Conservation (phyloP, 345 rosid species). For the Eutrema heterophyllum region DNA sequence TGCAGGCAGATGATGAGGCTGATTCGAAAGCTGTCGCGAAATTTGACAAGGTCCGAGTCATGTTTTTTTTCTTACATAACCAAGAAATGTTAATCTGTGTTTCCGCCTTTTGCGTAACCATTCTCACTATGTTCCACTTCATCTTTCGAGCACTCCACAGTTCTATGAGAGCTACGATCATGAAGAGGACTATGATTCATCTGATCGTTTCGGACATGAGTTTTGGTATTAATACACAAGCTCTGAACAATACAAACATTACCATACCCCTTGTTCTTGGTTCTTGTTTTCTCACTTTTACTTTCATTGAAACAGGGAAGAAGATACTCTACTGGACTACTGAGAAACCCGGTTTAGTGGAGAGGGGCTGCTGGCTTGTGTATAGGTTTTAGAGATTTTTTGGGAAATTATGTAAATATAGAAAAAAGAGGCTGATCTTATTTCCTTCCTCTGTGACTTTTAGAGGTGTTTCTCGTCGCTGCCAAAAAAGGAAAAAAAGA, state of each 20-base stretch:
- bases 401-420: conserved; percentile 10
- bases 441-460: background rate
- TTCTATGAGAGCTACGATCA: conserved; percentile 10
- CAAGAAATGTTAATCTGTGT: background rate
- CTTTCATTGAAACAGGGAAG: conserved; percentile 21
- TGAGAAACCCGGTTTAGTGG: background rate
- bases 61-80: background rate
- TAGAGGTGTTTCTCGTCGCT: conserved; percentile 1
- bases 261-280: background rate
- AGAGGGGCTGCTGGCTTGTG: background rate
- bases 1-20: conserved; percentile 39
- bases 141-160: conserved; percentile 14
- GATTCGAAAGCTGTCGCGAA: conserved; percentile 34
- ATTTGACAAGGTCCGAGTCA: conserved; percentile 31
- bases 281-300: conserved; percentile 14
- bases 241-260: background rate
- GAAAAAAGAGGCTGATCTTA: background rate
- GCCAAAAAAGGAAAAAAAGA: too few relatives aligned
- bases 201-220: conserved; percentile 18
- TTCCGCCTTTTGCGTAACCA: background rate
- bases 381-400: background rate
- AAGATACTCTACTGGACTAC: background rate
- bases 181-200: conserved; percentile 14
- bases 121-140: background rate
- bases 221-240: conserved; percentile 15